Conservation (phyloP, 352 stramenopile genomes). For the Globisporangium heterothallicum region DNA sequence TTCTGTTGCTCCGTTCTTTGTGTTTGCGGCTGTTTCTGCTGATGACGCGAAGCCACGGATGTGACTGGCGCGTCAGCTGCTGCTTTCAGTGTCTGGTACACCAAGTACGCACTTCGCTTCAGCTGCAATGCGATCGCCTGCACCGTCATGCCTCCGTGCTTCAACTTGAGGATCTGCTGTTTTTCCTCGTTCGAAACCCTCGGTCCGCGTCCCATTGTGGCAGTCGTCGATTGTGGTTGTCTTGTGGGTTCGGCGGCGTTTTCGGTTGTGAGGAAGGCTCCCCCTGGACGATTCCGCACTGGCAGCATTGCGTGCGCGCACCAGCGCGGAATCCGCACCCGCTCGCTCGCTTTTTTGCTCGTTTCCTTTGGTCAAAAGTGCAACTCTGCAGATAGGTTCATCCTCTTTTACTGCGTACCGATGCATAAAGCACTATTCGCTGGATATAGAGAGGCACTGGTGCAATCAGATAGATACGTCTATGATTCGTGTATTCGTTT, state of each 20-base stretch:
- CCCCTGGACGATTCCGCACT: background rate
- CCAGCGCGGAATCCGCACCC: conserved; percentile 4
- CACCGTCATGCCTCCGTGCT: conserved; percentile 28
- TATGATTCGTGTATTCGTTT: too few species aligned
- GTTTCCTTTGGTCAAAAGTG: conserved; percentile 9
- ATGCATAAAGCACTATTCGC: background rate
- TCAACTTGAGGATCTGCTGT: conserved; percentile 32
- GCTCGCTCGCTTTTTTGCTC: background rate
- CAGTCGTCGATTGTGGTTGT: background rate
- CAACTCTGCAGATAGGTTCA: conserved; percentile 1
- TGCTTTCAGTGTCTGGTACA: conserved; percentile 31
- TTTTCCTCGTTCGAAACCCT: conserved; percentile 38
- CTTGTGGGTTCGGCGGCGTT: background rate
- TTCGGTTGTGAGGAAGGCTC: conserved; percentile 12
- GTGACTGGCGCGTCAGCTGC: background rate
- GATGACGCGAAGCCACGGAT: background rate
- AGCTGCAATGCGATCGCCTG: conserved; percentile 28
- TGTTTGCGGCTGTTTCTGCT: background rate
- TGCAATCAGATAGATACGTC: too few species aligned
- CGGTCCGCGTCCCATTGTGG: conserved; percentile 34
- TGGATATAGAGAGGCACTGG: background rate
- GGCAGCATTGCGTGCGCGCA: too few species aligned
- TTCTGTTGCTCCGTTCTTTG: background rate
- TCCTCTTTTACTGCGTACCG: background rate
- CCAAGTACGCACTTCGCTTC: conserved; percentile 30